These are phyloP conservation scores for Pseudogymnoascus destructans DNA, from an alignment of 2,329 filamentous ascomycete genomes.

Conservation along the genomic window DNA sequence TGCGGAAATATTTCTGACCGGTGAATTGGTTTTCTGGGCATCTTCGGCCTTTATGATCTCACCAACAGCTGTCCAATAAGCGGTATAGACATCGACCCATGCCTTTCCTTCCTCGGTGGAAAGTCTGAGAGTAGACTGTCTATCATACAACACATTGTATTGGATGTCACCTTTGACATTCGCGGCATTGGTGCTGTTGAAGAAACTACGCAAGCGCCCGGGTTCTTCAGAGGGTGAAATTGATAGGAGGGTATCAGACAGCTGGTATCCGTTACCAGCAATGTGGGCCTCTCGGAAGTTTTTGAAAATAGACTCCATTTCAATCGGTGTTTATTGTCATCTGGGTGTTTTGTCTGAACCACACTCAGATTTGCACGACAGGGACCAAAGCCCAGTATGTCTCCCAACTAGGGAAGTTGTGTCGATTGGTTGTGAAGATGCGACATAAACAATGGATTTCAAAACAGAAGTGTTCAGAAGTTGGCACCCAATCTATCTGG, in stretches of 20 bases:
- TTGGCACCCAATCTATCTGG: not conserved
- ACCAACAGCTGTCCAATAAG: conserved; percentile 72
- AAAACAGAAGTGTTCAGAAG: not conserved
- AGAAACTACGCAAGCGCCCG: conserved; percentile 55
- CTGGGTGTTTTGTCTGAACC: not conserved
- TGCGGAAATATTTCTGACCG: conserved; percentile 15
- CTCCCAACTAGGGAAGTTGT: not conserved
- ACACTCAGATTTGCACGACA: not conserved
- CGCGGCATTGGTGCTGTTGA: conserved; percentile 54
- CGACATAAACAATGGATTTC: not conserved
- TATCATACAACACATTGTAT: conserved; percentile 53
- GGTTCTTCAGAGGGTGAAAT: conserved; percentile 48
- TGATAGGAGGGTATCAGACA: conserved; percentile 66
- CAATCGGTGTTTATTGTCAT: conserved; percentile 11
- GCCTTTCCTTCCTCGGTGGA: conserved; percentile 49
- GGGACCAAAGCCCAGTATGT: not conserved
- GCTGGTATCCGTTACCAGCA: conserved; percentile 51
- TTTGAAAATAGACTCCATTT: conserved; percentile 61
- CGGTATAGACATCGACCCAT: conserved; percentile 78
- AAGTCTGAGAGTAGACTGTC: conserved; percentile 27
- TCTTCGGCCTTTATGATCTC: conserved; percentile 58
- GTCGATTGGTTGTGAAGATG: not conserved
- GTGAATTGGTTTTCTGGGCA: conserved; percentile 25
- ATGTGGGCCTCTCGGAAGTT: conserved; percentile 60
- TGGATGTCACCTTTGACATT: conserved; percentile 50